These are phyloP conservation scores for Sclerospora graminicola DNA, from an alignment of 352 stramenopile genomes.

Conservation along the genomic window DNA sequence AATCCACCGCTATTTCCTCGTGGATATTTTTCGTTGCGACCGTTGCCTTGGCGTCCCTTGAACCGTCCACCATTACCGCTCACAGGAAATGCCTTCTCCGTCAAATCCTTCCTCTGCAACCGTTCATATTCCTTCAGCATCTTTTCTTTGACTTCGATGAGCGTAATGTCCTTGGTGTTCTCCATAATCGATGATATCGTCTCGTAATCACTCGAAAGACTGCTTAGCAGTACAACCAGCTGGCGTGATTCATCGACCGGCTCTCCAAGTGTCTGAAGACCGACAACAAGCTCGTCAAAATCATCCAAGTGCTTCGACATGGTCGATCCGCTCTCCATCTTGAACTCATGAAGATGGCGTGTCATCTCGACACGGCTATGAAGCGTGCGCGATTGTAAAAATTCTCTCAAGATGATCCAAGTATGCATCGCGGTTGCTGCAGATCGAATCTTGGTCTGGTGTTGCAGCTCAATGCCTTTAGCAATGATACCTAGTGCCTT, in stretches of 20 bases:
- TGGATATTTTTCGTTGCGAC: background rate
- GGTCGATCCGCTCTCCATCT: background rate
- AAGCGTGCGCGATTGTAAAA: background rate
- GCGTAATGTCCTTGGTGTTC: conserved; percentile 8
- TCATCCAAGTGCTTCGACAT: background rate
- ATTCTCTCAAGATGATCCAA: background rate
- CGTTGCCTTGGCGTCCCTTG: conserved; percentile 1
- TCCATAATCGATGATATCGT: conserved; percentile 9
- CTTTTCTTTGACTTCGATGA: conserved; percentile 19
- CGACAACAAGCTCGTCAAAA: conserved; percentile 1
- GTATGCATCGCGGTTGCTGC: background rate
- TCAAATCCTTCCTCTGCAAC: conserved; percentile 2
- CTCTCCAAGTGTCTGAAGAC: conserved; percentile 15
- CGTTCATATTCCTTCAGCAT: conserved; percentile 16
- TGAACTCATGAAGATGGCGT: background rate
- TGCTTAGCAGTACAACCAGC: conserved; percentile 19
- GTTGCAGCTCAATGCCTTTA: background rate
- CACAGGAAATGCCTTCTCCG: no score
- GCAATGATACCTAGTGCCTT: background rate
- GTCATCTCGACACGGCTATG: background rate
- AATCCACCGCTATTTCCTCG: background rate
- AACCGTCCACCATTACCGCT: background rate
- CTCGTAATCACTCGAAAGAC: conserved; percentile 17
- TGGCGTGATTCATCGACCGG: conserved; percentile 15
- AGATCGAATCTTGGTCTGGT: background rate